Base-by-base conservation (phyloP, 768 basidiomycete genomes). In the Serendipita indica region DNA sequence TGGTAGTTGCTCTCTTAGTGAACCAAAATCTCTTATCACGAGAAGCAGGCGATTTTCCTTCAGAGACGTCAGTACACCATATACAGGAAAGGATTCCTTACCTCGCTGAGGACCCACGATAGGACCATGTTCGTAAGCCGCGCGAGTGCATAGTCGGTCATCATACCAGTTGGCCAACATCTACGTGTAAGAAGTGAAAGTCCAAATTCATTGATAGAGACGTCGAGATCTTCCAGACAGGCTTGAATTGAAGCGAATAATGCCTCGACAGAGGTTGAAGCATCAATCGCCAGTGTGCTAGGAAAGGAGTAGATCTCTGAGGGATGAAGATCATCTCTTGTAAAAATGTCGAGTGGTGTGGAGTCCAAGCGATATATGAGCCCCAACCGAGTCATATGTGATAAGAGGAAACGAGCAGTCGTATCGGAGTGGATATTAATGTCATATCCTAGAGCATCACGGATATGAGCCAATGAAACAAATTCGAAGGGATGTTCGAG, bases 71-170 rank as follows among this genome's bases (percentile, higher is more conserved):
- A 60, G 20, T 57, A 58, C 57, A 58, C 57, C 20, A 16, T 18
- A 52, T 27, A 49, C 32, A 22, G 22, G 18, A 10, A 39, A 37
- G 33, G 34, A 65, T 72, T n/a, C n/a, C n/a, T 59, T 62, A 86
- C 87, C 74, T 89, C 86, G 3, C 79, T 74, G 56, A 87, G 69
- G 39, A 89, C 79, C 89, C 89, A 91, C 16, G 69, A 70, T 3
- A 89, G 62, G 1, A 88, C 71, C 16, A 73, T 72, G 56, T 74
- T 73, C 6, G 80, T 74, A 28, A 90, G 72, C 45, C 86, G 72
- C 57, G 75, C 77, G 52, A 84, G 67, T 1, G 80, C 82, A 67
- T 88, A 87, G 33, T 82, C 79, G 13, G 88, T 83, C 39, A 80
- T 75, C 68, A 88, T 73, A 14, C 81, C 77, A 62, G 79, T 83